A percentile compares a stretch with the other conserved stretches of the same genome.
phyloP scores from a whole-genome alignment of 2,329 filamentous ascomycete species.

The Beauveria rudraprayagi region DNA sequence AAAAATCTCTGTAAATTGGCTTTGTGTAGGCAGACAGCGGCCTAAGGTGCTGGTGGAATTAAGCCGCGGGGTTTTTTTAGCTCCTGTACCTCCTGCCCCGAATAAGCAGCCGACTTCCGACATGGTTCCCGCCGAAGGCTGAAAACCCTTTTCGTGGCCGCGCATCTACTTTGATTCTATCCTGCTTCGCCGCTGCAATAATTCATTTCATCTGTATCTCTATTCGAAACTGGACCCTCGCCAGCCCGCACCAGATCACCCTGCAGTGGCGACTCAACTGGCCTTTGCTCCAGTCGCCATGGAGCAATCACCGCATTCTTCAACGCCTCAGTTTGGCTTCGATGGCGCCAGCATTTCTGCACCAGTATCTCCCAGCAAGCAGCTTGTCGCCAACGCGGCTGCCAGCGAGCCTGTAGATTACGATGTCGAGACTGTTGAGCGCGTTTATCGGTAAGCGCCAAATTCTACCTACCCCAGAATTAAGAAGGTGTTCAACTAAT shows the following conservation, averaged over 20 bases:
- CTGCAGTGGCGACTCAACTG: neutral
- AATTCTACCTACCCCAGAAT: neutral
- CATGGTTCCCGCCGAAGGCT: neutral
- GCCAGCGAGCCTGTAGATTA: slow-evolving; percentile 29
- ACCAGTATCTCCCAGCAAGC: neutral
- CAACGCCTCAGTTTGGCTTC: neutral
- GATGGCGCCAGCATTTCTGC: neutral
- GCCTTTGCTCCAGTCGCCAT: neutral
- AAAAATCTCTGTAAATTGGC: too few species aligned
- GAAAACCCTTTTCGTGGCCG: neutral
- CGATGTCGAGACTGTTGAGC: slow-evolving; percentile 43
- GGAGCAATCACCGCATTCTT: neutral
- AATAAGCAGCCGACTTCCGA: neutral
- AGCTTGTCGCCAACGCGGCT: neutral
- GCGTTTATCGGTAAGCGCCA: slow-evolving; percentile 38
- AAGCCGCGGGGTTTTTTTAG: neutral
- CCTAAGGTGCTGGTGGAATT: neutral
- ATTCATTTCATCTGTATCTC: neutral
- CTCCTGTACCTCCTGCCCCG: neutral
- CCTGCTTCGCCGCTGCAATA: neutral
- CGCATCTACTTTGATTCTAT: neutral
- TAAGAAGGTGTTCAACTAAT: neutral
- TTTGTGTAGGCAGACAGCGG: neutral
- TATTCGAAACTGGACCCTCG: neutral
- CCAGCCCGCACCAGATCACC: neutral